Conservation (phyloP, 148 eudicot species). For the Chenopodium suecicum region DNA sequence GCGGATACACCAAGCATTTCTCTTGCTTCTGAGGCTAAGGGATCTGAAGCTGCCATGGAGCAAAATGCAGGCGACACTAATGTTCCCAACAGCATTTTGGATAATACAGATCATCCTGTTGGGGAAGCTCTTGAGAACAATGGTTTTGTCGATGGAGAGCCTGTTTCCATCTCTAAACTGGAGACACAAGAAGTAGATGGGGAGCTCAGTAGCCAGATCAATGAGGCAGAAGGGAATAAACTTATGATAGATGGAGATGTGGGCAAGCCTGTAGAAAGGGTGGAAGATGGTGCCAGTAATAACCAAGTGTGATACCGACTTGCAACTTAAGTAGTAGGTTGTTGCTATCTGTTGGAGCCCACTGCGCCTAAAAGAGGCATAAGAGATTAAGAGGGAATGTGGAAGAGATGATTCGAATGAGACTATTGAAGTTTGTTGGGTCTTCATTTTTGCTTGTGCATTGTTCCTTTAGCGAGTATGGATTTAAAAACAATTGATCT, state of each 20-base stretch:
- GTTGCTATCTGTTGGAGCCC: background rate
- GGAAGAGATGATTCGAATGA: background rate
- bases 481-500: background rate
- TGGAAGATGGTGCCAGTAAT: background rate
- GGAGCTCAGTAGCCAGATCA: background rate
- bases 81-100: conserved; percentile 5
- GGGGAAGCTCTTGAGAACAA: conserved; percentile 13
- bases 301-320: conserved; percentile 22
- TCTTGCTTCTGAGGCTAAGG: conserved; percentile 10
- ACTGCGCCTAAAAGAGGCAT: background rate
- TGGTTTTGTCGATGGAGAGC: conserved; percentile 13
- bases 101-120: background rate
- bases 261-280: background rate
- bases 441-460: background rate
- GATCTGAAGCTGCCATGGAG: conserved; percentile 14
- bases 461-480: conserved; percentile 3
- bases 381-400: background rate
- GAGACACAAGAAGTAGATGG: conserved; percentile 12
- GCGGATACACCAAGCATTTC: conserved; percentile 6
- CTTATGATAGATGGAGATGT: conserved; percentile 9
- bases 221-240: conserved; percentile 1
- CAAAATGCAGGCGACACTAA: conserved; percentile 6
- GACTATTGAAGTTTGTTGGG: background rate
- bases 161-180: conserved; percentile 5
- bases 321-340: background rate